phyloP scores from a whole-genome alignment of 2,329 filamentous ascomycete species.

The Claviceps citrina region DNA sequence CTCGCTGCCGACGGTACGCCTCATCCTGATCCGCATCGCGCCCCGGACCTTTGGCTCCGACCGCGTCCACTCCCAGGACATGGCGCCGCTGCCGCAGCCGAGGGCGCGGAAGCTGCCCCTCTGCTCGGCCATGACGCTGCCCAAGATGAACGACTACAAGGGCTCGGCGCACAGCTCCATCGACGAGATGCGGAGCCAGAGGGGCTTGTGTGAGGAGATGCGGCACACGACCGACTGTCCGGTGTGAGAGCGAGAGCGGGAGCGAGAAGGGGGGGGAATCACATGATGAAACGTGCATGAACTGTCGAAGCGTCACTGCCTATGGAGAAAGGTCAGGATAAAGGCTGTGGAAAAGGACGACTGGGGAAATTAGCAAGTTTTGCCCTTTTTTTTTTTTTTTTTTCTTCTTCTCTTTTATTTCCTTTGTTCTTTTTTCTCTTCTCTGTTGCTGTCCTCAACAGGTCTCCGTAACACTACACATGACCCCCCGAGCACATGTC shows the following conservation, averaged over 20 bases:
- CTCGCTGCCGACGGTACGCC: conserved; percentile 1
- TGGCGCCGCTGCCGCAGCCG: neutral
- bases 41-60: neutral
- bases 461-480: no score
- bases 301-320: no score
- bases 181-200: neutral
- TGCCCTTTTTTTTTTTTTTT: no score
- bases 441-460: no score
- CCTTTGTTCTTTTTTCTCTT: no score
- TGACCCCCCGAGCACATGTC: no score
- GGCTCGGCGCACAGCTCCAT: neutral
- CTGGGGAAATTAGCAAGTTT: no score
- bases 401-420: no score
- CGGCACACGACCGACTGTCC: neutral
- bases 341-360: no score
- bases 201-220: neutral
- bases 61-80: neutral
- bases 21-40: conserved; percentile 2
- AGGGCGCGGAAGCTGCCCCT: neutral
- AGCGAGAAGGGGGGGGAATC: no score
- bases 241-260: neutral
- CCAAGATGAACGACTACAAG: neutral
- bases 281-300: no score
- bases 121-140: neutral
- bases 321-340: no score